These are phyloP conservation scores for Alternaria metachromatica DNA, from an alignment of 2,329 filamentous ascomycete species.

Conservation along the genomic window DNA sequence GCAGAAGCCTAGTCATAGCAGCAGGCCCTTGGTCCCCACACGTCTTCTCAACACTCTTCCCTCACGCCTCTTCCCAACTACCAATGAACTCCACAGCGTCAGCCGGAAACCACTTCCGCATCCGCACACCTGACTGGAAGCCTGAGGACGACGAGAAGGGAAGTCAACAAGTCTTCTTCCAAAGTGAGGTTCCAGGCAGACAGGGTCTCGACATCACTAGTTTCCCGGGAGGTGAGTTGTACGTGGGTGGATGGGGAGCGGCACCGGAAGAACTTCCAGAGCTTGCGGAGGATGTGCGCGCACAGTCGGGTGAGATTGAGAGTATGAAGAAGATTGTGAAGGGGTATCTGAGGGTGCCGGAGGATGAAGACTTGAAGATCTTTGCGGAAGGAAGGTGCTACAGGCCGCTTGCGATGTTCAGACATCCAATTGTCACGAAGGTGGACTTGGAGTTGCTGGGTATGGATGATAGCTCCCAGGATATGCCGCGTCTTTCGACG, in stretches of 20 bases:
- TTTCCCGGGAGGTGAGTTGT: background rate
- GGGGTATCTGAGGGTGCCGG: background rate
- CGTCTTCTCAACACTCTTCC: background rate
- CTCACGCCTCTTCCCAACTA: background rate
- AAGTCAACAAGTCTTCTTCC: background rate
- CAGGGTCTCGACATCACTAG: background rate
- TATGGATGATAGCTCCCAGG: background rate
- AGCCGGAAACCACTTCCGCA: background rate
- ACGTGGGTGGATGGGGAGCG: background rate
- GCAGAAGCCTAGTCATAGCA: background rate
- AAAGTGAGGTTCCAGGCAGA: background rate
- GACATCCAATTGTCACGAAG: rapidly evolving
- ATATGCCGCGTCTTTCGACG: background rate
- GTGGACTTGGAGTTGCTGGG: background rate
- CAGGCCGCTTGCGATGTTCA: background rate
- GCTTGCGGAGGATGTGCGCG: background rate
- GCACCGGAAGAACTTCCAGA: background rate
- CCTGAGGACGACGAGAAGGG: background rate
- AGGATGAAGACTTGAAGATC: rapidly evolving
- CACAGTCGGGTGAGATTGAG: background rate
- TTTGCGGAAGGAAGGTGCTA: background rate
- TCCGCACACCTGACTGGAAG: background rate
- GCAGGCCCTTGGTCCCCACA: background rate
- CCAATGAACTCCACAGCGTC: background rate
- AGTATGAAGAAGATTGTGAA: background rate